Base-by-base conservation (phyloP, 805 yeast genomes). In the Saccharomycopsis microspora region DNA sequence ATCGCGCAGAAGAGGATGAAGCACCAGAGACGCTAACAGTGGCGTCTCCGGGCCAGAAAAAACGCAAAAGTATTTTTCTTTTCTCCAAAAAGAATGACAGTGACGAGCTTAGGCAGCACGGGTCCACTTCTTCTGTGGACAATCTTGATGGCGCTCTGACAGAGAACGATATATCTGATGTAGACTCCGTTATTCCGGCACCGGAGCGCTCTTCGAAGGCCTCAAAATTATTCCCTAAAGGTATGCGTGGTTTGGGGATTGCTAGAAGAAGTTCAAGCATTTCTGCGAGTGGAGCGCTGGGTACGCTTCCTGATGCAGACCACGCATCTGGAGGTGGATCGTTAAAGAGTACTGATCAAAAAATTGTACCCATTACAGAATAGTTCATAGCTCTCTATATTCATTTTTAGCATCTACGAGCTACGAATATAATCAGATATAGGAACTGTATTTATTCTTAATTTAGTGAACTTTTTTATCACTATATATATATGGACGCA, bases 211-310 rank as follows among this genome's bases (percentile, higher is more conserved):
- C 47, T 7, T 35, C 45, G 4, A 51, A 45, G 32, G 35, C 52
- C 2, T 43, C 50, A 8, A 51, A 51, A 29, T 40, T 51, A 33
- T 45, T 51, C n/a, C 54, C 54, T 29, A 51, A 51, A 42, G 42
- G 50, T n/a, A 51, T 51, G 54, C 27, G 52, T 28, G 45, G 50
- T 10, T 46, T 51, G 28, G 52, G 54, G 5, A 45, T 51, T 19
- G 29, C 50, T 3, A 27, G 54, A 10, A 31, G 48, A 34, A 43
- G 43, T 19, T 19, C 19, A 19, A 19, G 2, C 27, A 42, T 48
- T 35, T 32, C 35, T 19, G 31, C 38, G 30, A 39, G 40, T 30
- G n/a, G 11, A 34, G 36, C 34, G 33, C 29, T 30, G 11, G 9
- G 8, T 19, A 38, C 41, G 27, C 8, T n/a, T 8, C 9, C 19